Evolutionary conservation across 1,284 basidiomycete genomes (phyloP).

Genomic region (Microbotryum intermedium): DNA sequence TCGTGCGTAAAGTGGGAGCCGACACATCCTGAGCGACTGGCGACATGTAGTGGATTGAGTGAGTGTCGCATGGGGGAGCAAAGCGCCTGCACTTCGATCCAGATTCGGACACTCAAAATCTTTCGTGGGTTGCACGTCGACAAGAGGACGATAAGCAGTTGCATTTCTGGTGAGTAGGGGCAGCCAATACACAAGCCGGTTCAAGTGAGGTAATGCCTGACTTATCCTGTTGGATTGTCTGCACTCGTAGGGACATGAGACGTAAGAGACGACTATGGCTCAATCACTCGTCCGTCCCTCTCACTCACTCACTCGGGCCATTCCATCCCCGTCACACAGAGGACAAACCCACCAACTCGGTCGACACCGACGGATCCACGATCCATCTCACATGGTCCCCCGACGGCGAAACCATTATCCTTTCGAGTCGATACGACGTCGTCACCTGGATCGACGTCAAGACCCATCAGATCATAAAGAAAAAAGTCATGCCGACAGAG

Average conservation of each 20-base stretch:
- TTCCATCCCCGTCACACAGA: slow-evolving; percentile 10
- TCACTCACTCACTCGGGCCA: not conserved
- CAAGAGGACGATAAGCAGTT: slow-evolving; percentile 17
- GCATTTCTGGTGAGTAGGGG: slow-evolving; percentile 24
- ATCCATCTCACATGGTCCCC: slow-evolving; percentile 29
- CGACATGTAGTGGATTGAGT: slow-evolving; percentile 15
- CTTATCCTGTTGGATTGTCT: not conserved
- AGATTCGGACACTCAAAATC: not conserved
- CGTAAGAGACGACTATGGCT: slow-evolving; percentile 3
- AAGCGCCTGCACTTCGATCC: not conserved
- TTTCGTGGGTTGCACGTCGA: not conserved
- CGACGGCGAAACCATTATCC: slow-evolving; percentile 20
- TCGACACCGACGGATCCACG: slow-evolving; percentile 24
- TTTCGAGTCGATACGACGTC: slow-evolving; percentile 15
- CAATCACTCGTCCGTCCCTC: too few relatives aligned
- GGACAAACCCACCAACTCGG: slow-evolving; percentile 14
- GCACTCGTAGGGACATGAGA: slow-evolving; percentile 24
- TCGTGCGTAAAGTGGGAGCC: slow-evolving; percentile 24
- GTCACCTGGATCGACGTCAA: slow-evolving; percentile 23
- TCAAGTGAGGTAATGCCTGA: too few relatives aligned
- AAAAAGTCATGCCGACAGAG: slow-evolving; percentile 5
- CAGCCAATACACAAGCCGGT: too few relatives aligned
- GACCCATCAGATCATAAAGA: slow-evolving; percentile 4
- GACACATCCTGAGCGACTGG: slow-evolving; percentile 23
- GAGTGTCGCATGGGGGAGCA: not conserved